These are phyloP conservation scores for Evansstolkia leycettana DNA, from an alignment of 495 filamentous ascomycete genomes.

Conservation along the genomic window DNA sequence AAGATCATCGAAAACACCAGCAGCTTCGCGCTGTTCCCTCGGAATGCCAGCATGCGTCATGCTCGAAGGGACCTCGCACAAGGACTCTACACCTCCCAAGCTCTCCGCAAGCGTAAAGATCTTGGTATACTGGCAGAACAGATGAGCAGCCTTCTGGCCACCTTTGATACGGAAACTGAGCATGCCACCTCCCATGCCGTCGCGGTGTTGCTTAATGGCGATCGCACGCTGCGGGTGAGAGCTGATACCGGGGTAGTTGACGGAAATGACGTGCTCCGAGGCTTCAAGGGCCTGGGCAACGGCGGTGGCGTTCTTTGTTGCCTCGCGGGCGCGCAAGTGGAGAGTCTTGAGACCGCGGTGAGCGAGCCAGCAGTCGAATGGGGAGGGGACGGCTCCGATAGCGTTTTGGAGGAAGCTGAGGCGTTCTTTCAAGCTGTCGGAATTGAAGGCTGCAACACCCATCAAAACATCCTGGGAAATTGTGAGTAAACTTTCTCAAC, in stretches of 20 bases:
- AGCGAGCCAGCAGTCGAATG: constrained; percentile 98
- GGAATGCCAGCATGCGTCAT: constrained; percentile 99
- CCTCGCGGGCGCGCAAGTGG: constrained; percentile 79
- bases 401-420: constrained; percentile 93
- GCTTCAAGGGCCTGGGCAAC: constrained; percentile 67
- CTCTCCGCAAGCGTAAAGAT: constrained; percentile 93
- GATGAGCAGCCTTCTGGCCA: constrained; percentile 73
- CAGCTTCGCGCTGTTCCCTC: constrained; percentile 72
- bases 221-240: constrained; percentile 80
- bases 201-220: constrained; percentile 78
- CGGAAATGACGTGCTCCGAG: constrained; percentile 70
- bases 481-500: not conserved
- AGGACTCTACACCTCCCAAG: constrained; percentile 81
- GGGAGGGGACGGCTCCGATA: constrained; percentile 84
- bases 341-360: constrained; percentile 96
- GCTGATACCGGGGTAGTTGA: constrained; percentile 89
- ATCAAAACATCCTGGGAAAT: constrained; percentile 72
- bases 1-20: constrained; percentile 95
- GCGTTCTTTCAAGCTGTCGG: constrained; percentile 58
- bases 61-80: constrained; percentile 80
- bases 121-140: constrained; percentile 79
- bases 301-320: constrained; percentile 65
- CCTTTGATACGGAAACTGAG: constrained; percentile 89
- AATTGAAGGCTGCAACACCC: constrained; percentile 95
- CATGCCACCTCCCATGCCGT: constrained; percentile 96